Conservation (phyloP, 2,329 filamentous ascomycete species). For the Polytolypa hystricis region DNA sequence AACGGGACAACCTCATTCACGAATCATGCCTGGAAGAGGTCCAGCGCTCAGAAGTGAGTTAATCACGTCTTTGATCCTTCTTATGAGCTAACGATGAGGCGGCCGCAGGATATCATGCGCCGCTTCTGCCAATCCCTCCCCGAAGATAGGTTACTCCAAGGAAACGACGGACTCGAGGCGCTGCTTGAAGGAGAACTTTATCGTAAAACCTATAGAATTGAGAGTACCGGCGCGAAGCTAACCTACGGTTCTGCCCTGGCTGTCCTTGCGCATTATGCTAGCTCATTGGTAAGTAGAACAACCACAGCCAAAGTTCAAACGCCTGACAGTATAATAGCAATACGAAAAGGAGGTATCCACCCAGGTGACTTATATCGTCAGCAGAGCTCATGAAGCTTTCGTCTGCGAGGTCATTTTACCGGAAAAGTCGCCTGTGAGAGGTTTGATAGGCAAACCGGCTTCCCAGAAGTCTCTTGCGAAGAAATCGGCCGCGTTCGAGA, state of each 20-base stretch:
- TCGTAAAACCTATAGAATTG: constrained; percentile 48
- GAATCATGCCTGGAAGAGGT: constrained; percentile 48
- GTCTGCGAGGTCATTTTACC: constrained; percentile 72
- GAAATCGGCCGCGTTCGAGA: constrained; percentile 77
- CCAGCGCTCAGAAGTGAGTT: constrained; percentile 33
- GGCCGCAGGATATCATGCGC: constrained; percentile 46
- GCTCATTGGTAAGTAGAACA: constrained; percentile 43
- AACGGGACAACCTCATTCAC: constrained; percentile 55
- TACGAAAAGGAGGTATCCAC: constrained; percentile 37
- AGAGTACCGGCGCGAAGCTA: constrained; percentile 61
- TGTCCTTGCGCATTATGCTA: constrained; percentile 62
- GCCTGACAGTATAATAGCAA: constrained; percentile 21
- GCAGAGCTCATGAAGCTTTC: constrained; percentile 47
- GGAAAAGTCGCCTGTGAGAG: constrained; percentile 58
- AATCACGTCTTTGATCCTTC: not conserved
- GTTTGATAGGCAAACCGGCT: constrained; percentile 51
- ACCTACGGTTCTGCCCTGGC: constrained; percentile 64
- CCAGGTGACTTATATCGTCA: constrained; percentile 52
- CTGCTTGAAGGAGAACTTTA: constrained; percentile 43
- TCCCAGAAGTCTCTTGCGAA: constrained; percentile 68
- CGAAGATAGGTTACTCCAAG: constrained; percentile 57
- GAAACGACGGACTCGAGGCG: constrained; percentile 47
- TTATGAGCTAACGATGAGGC: not conserved
- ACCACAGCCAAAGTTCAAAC: not conserved
- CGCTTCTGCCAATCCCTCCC: constrained; percentile 66